Percentiles rank a stretch among this genome's conserved stretches.
phyloP scores from a whole-genome alignment of 2,329 filamentous ascomycete species.

The Diplocarpon mali region DNA sequence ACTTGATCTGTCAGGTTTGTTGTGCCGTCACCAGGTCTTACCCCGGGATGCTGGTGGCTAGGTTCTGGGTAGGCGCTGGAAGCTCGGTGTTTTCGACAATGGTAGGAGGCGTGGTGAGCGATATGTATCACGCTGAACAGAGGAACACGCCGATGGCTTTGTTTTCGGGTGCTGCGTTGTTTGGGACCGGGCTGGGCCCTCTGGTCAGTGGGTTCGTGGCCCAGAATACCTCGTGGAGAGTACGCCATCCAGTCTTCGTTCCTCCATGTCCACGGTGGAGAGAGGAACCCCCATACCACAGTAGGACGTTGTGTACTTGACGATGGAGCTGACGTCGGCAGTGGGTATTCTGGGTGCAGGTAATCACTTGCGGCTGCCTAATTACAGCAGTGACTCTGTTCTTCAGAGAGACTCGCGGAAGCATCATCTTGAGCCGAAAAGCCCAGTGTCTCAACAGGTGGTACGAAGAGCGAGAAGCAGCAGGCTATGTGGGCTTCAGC shows the following conservation, averaged over 20 bases:
- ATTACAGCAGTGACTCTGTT: constrained; percentile 54
- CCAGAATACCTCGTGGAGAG: constrained; percentile 55
- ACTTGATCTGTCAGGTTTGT: constrained; percentile 57
- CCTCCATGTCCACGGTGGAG: too few species aligned
- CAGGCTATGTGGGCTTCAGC: constrained; percentile 39
- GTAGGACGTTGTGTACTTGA: too few species aligned
- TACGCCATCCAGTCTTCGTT: too few species aligned
- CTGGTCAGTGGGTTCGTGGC: constrained; percentile 61
- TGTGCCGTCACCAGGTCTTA: constrained; percentile 62
- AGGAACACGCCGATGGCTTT: constrained; percentile 85
- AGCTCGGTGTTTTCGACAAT: constrained; percentile 75
- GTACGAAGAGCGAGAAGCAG: constrained; percentile 60
- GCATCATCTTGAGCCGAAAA: constrained; percentile 67
- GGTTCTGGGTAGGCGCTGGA: constrained; percentile 69
- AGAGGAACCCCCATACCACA: too few species aligned
- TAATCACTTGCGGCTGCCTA: constrained; percentile 54
- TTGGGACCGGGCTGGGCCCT: constrained; percentile 72
- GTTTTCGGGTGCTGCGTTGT: constrained; percentile 68
- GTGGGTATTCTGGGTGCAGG: constrained; percentile 84
- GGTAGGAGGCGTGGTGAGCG: constrained; percentile 83
- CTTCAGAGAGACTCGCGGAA: constrained; percentile 74
- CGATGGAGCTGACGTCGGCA: constrained; percentile 1
- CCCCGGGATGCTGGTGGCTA: constrained; percentile 61
- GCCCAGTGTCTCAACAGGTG: constrained; percentile 64
- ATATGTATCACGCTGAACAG: constrained; percentile 68